A percentile compares a stretch with the other conserved stretches of the same genome.
Conservation (phyloP, 257 asterid species). For the Dorcoceras hygrometricum region DNA sequence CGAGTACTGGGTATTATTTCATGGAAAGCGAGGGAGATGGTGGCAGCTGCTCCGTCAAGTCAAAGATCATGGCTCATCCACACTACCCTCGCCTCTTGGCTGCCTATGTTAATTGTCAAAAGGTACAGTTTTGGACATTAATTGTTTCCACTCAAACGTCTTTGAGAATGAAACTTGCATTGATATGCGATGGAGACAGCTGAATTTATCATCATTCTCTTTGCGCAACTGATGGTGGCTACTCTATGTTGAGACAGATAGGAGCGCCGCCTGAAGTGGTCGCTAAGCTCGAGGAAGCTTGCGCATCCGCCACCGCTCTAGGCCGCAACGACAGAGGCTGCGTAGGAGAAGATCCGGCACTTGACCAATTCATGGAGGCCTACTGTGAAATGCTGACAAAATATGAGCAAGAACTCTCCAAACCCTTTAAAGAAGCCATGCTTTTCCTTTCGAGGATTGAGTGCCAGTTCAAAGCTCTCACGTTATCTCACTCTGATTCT, state of each 20-base stretch:
- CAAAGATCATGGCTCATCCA: slow-evolving; percentile 92
- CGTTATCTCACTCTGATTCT: slow-evolving; percentile 57
- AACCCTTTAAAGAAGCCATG: slow-evolving; percentile 97
- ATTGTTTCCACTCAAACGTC: background rate
- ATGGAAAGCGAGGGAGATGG: slow-evolving; percentile 41
- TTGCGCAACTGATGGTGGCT: background rate
- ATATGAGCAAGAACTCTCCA: slow-evolving; percentile 87
- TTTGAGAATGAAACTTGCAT: too few relatives aligned
- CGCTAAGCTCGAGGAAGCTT: slow-evolving; percentile 78
- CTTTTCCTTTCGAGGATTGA: slow-evolving; percentile 78
- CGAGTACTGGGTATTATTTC: slow-evolving; percentile 57
- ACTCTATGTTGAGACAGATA: slow-evolving; percentile 46
- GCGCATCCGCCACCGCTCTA: slow-evolving; percentile 53
- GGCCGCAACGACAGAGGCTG: slow-evolving; percentile 37
- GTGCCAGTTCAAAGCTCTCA: slow-evolving; percentile 70
- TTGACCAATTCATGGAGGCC: slow-evolving; percentile 97
- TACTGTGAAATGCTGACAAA: slow-evolving; percentile 91
- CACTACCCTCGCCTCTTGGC: slow-evolving; percentile 81
- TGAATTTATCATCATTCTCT: too few relatives aligned
- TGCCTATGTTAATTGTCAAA: slow-evolving; percentile 80
- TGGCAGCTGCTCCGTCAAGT: slow-evolving; percentile 43
- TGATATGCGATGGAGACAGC: slow-evolving; percentile 25
- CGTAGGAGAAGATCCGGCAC: slow-evolving; percentile 84
- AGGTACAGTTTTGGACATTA: slow-evolving; percentile 37
- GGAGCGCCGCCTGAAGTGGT: slow-evolving; percentile 98